Evolutionary conservation across 164 flowering plant genomes (phyloP).

Genomic region (Stephania yunnanensis): DNA sequence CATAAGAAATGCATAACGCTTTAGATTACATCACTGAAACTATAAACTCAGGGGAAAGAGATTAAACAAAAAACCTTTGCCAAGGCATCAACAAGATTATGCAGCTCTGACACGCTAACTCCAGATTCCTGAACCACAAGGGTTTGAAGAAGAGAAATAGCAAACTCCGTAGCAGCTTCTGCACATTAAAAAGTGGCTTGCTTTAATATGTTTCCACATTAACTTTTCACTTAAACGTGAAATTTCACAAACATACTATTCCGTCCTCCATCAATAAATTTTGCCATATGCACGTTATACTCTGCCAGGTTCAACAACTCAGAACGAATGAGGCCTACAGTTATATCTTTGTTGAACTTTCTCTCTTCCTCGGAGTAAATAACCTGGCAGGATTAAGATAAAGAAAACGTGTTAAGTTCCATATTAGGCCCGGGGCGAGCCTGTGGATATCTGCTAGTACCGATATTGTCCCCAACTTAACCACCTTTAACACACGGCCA

Average conservation of each 20-base stretch:
- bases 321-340: slow-evolving; percentile 71
- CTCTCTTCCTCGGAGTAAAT: slow-evolving; percentile 86
- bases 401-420: neutral
- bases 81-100: slow-evolving; percentile 84
- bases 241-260: slow-evolving; percentile 56
- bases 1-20: neutral
- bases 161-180: slow-evolving; percentile 91
- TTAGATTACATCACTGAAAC: neutral
- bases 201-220: neutral
- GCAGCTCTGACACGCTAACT: slow-evolving; percentile 69
- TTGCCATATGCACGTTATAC: slow-evolving; percentile 89
- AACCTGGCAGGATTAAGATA: slow-evolving; percentile 41
- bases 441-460: too few species aligned
- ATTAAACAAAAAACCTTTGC: slow-evolving; percentile 51
- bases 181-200: slow-evolving; percentile 30
- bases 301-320: slow-evolving; percentile 85
- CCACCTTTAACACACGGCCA: too few species aligned
- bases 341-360: slow-evolving; percentile 82
- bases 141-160: slow-evolving; percentile 70
- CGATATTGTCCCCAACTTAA: too few species aligned
- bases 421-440: too few species aligned
- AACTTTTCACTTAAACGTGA: neutral
- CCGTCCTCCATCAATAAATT: slow-evolving; percentile 92
- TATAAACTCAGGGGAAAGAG: neutral
- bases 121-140: slow-evolving; percentile 61